These are phyloP conservation scores for Maudiozyma turicensis DNA, from an alignment of 805 yeast species.

Conservation along the genomic window DNA sequence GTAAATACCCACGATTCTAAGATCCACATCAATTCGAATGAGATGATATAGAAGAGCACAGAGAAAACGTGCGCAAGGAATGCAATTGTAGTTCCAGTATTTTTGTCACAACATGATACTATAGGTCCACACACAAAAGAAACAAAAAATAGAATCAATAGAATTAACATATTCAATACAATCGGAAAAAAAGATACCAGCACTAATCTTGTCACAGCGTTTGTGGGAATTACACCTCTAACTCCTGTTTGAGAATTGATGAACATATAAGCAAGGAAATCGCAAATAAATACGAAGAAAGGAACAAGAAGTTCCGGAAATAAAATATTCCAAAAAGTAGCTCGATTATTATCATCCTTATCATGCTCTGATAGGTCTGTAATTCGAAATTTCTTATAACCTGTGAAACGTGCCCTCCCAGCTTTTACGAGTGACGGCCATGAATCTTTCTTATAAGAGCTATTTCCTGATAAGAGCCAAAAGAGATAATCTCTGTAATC, in stretches of 20 bases:
- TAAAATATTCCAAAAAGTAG: slow-evolving; percentile 66
- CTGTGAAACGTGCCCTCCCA: slow-evolving; percentile 83
- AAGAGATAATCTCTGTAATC: slow-evolving; percentile 55
- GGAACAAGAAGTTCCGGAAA: slow-evolving; percentile 77
- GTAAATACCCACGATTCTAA: slow-evolving; percentile 60
- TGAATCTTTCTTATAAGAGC: slow-evolving; percentile 54
- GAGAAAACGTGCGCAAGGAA: slow-evolving; percentile 44
- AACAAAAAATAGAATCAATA: slow-evolving; percentile 32
- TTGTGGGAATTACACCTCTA: slow-evolving; percentile 35
- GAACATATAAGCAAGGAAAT: slow-evolving; percentile 65
- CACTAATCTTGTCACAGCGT: slow-evolving; percentile 53
- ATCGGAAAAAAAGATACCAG: slow-evolving; percentile 46
- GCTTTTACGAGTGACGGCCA: slow-evolving; percentile 73
- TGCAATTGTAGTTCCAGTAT: slow-evolving; percentile 47
- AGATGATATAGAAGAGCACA: slow-evolving; percentile 41
- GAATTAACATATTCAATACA: slow-evolving; percentile 26
- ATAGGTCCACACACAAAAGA: slow-evolving; percentile 45
- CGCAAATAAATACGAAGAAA: slow-evolving; percentile 53
- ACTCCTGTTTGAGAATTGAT: slow-evolving; percentile 88
- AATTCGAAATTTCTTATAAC: slow-evolving; percentile 68
- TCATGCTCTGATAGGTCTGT: slow-evolving; percentile 57
- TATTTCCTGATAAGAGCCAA: slow-evolving; percentile 79
- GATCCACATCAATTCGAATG: slow-evolving; percentile 57
- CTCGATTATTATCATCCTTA: slow-evolving; percentile 59
- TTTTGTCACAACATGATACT: slow-evolving; percentile 31